Evolutionary conservation across 139 green algal species (phyloP), one percentile per base, ranked within the genome.

Genomic region (Gonium pectorale): DNA sequence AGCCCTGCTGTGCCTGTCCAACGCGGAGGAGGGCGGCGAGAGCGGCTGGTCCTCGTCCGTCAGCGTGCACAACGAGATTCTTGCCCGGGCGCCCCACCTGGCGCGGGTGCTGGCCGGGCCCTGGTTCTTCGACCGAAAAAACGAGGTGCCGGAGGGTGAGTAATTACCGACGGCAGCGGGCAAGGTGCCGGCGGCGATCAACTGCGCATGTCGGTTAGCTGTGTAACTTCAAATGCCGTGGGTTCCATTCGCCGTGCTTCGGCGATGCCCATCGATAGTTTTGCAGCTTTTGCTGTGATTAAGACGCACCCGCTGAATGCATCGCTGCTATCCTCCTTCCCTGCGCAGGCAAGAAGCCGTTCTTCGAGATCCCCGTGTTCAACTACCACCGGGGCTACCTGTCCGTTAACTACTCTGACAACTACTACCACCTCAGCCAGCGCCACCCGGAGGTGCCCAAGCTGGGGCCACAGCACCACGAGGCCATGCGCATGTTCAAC

Each of bases 281-380:
- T n/a, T n/a, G n/a, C n/a, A n/a, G n/a, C n/a, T n/a, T n/a, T n/a
- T n/a, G n/a, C n/a, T n/a, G n/a, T n/a, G n/a, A n/a, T n/a, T n/a
- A n/a, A n/a, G n/a, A n/a, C n/a, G n/a, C n/a, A n/a, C n/a, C n/a
- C n/a, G n/a, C n/a, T 26, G 49, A 13, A 56, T 56, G 49, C 49
- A 56, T 56, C 17, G 13, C 13, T 56, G 49, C 49, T 17, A 13
- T 56, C 2, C 56, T 1, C 56, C 56, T 31, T 66, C 13, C 19
- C 64, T 35, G 7, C 31, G 22, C 88, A 15, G 92, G 91, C 68
- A 89, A 94, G 82, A 86, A 88, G 72, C 86, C 86, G 1, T 94
- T 86, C 77, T 94, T 91, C 83, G 74, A 89, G 54, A 90, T 94
- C 75, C 90, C 90, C 5, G 83, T 93, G 27, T 93, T 94, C 86